Conservation (phyloP, 495 filamentous ascomycete genomes). For the Echria macrotheca region DNA sequence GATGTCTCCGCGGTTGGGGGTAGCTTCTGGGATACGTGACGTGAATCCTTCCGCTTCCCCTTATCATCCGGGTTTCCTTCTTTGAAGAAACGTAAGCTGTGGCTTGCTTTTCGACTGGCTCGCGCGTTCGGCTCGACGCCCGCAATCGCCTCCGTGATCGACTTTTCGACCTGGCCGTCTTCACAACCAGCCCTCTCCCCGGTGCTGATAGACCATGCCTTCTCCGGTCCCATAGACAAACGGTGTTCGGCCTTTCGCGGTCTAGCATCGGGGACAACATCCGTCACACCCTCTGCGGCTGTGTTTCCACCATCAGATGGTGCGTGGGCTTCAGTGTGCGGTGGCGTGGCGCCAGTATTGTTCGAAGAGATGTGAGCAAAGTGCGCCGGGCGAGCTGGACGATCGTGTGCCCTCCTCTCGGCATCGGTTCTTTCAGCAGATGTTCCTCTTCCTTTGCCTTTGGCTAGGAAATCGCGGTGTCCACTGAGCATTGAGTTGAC, state of each 20-base stretch:
- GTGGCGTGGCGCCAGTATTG: slow-evolving; percentile 12
- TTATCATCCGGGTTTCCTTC: slow-evolving; percentile 67
- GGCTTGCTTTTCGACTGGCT: slow-evolving; percentile 82
- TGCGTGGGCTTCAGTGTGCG: slow-evolving; percentile 14
- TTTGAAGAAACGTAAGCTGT: slow-evolving; percentile 87
- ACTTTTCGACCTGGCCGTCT: slow-evolving; percentile 65
- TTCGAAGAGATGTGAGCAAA: slow-evolving; percentile 11
- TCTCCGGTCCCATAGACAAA: slow-evolving; percentile 40
- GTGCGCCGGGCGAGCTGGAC: slow-evolving; percentile 6
- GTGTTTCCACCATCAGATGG: slow-evolving; percentile 16
- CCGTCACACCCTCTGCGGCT: slow-evolving; percentile 25
- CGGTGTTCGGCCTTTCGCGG: slow-evolving; percentile 42
- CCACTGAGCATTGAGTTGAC: slow-evolving; percentile 34
- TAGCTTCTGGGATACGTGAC: slow-evolving; percentile 30
- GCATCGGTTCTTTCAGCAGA: slow-evolving; percentile 41
- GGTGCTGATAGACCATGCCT: slow-evolving; percentile 52
- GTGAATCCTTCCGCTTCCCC: slow-evolving; percentile 34
- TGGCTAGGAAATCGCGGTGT: slow-evolving; percentile 31
- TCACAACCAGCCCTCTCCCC: slow-evolving; percentile 32
- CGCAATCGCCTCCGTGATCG: slow-evolving; percentile 73
- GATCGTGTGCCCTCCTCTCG: slow-evolving; percentile 22
- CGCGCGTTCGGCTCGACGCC: slow-evolving; percentile 73
- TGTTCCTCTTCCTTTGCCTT: slow-evolving; percentile 28
- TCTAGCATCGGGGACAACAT: slow-evolving; percentile 32
- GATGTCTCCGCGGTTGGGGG: slow-evolving; percentile 20